Conservation (phyloP, 305 asterid genomes). For the Solanum hybrid region DNA sequence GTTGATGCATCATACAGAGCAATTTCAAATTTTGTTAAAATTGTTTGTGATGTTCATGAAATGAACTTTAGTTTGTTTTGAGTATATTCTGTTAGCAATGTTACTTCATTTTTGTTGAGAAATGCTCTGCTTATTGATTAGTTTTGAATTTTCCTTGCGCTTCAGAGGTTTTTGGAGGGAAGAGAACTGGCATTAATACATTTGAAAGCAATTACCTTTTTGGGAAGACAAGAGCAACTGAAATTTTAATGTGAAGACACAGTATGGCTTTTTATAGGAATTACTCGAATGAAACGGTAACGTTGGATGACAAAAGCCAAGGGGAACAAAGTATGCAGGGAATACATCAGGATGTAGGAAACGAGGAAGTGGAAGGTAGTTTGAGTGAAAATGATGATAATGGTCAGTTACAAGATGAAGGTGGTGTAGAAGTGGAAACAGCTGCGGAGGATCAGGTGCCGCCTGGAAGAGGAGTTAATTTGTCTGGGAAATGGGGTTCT, state of each 20-base stretch:
- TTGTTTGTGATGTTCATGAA: neutral
- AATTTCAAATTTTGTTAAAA: neutral
- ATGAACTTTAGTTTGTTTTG: neutral
- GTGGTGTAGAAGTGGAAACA: conserved; percentile 31
- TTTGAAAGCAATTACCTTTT: neutral
- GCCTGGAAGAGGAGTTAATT: conserved; percentile 29
- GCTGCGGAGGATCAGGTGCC: conserved; percentile 26
- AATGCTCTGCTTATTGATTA: neutral
- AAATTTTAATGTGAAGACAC: conserved; percentile 19
- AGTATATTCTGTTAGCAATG: neutral
- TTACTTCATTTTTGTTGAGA: neutral
- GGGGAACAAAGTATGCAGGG: conserved; percentile 31
- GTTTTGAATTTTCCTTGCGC: neutral
- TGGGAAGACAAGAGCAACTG: neutral
- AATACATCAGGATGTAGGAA: conserved; percentile 15
- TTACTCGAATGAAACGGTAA: conserved; percentile 38
- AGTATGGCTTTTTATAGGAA: conserved; percentile 63
- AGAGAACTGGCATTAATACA: neutral
- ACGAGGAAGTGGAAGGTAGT: conserved; percentile 47
- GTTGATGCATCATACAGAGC: neutral
- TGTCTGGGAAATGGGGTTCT: conserved; percentile 77
- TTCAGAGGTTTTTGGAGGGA: conserved; percentile 22
- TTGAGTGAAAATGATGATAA: conserved; percentile 33
- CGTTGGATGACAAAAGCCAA: conserved; percentile 42
- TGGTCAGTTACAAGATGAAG: conserved; percentile 15